Conservation (phyloP, 2,329 filamentous ascomycete species). For the Paracoccidioides brasiliensis region DNA sequence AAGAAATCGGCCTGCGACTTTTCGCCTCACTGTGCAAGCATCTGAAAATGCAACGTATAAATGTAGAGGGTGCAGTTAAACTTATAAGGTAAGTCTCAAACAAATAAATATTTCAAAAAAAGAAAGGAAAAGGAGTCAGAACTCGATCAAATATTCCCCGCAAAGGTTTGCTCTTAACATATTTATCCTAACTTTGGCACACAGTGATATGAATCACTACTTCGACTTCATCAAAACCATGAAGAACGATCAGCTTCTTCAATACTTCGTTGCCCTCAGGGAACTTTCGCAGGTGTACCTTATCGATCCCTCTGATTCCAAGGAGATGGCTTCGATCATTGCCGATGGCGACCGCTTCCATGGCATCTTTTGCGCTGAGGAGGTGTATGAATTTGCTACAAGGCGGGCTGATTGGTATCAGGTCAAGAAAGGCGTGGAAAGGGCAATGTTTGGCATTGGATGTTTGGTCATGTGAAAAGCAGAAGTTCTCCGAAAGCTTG, state of each 20-base stretch:
- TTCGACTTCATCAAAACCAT: conserved; percentile 71
- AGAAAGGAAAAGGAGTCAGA: too few relatives aligned
- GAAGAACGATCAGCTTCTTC: conserved; percentile 66
- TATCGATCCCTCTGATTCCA: conserved; percentile 73
- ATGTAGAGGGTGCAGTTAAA: conserved; percentile 75
- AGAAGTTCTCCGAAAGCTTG: not conserved
- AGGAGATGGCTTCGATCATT: conserved; percentile 90
- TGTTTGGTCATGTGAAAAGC: conserved; percentile 62
- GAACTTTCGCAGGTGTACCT: conserved; percentile 94
- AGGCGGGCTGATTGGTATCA: conserved; percentile 89
- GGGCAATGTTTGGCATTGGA: conserved; percentile 92
- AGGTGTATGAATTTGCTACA: conserved; percentile 96
- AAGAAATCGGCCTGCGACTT: conserved; percentile 85
- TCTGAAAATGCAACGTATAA: conserved; percentile 87
- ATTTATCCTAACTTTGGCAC: not conserved
- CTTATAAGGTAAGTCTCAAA: conserved; percentile 52
- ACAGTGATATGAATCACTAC: conserved; percentile 87
- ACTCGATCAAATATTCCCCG: not conserved
- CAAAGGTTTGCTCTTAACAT: not conserved
- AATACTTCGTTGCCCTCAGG: conserved; percentile 82
- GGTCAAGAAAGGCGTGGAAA: conserved; percentile 77
- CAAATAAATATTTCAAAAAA: too few relatives aligned
- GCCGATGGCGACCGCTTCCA: conserved; percentile 81
- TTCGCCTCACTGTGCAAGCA: conserved; percentile 94
- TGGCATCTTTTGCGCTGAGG: conserved; percentile 86